phyloP scores from a whole-genome alignment of 2,329 filamentous ascomycete genomes.

The Ophiostoma australiae region DNA sequence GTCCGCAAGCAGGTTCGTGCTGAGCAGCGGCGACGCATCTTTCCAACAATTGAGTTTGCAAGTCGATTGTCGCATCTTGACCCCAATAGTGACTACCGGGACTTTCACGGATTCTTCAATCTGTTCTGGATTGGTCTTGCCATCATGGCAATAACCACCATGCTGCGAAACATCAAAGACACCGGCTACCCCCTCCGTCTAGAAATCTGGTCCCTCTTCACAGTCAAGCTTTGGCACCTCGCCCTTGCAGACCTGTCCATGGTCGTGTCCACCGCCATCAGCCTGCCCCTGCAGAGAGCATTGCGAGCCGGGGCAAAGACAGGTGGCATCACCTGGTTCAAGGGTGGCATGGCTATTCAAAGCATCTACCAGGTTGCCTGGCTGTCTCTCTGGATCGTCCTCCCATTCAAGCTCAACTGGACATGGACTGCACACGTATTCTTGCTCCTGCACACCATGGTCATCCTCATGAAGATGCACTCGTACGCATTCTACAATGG shows the following conservation, averaged over 20 bases:
- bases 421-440: slow-evolving; percentile 98
- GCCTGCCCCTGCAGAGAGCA: slow-evolving; percentile 66
- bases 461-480: slow-evolving; percentile 98
- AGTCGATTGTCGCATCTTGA: slow-evolving; percentile 94
- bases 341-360: slow-evolving; percentile 74
- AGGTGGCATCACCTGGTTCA: slow-evolving; percentile 63
- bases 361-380: slow-evolving; percentile 74
- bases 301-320: slow-evolving; percentile 52
- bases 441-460: slow-evolving; percentile 82
- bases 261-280: slow-evolving; percentile 68
- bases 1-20: slow-evolving; percentile 79
- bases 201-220: slow-evolving; percentile 83
- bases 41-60: slow-evolving; percentile 88
- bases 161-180: slow-evolving; percentile 87
- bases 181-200: slow-evolving; percentile 81
- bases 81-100: slow-evolving; percentile 80
- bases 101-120: slow-evolving; percentile 96
- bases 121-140: slow-evolving; percentile 96
- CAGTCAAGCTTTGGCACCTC: slow-evolving; percentile 82
- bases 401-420: slow-evolving; percentile 84
- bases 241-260: slow-evolving; percentile 79
- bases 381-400: slow-evolving; percentile 75
- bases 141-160: slow-evolving; percentile 95
- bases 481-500: slow-evolving; percentile 98
- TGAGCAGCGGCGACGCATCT: slow-evolving; percentile 75